Conservation (phyloP, 2,329 filamentous ascomycete species). For the Pezicula radicicola region DNA sequence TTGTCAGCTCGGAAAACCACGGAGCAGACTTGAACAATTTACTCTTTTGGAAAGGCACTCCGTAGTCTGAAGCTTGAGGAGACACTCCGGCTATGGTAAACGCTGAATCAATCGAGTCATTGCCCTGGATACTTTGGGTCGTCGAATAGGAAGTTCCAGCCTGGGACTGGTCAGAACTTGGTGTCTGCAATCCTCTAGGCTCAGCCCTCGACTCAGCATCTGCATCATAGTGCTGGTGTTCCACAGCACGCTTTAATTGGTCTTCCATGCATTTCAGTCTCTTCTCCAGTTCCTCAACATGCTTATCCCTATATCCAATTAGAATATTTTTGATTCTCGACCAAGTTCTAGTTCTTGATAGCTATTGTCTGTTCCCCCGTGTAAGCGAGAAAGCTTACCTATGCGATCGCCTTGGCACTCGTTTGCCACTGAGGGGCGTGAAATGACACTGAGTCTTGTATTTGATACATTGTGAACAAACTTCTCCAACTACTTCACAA, state of each 20-base stretch:
- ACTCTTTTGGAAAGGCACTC: neutral
- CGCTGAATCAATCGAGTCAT: neutral
- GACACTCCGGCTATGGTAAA: neutral
- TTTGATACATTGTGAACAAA: constrained; percentile 26
- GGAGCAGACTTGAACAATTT: neutral
- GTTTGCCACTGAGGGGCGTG: constrained; percentile 22
- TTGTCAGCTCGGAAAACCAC: neutral
- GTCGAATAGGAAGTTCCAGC: neutral
- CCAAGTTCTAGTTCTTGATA: neutral
- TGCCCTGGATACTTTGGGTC: neutral
- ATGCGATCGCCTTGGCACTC: constrained; percentile 17
- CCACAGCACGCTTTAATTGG: constrained; percentile 9
- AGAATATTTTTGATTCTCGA: neutral
- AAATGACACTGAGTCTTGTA: constrained; percentile 25
- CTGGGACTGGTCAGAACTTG: constrained; percentile 1
- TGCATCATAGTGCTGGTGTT: neutral
- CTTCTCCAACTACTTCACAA: constrained; percentile 20
- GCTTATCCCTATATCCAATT: constrained; percentile 9
- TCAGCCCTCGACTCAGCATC: neutral
- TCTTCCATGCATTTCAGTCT: constrained; percentile 16
- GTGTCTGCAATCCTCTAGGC: neutral
- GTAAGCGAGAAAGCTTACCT: constrained; percentile 15
- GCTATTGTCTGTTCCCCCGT: neutral
- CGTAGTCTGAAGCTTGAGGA: neutral
- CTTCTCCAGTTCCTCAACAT: constrained; percentile 17